These are phyloP conservation scores for Closterium sp. DNA, from an alignment of 139 green algal genomes.

Conservation along the genomic window DNA sequence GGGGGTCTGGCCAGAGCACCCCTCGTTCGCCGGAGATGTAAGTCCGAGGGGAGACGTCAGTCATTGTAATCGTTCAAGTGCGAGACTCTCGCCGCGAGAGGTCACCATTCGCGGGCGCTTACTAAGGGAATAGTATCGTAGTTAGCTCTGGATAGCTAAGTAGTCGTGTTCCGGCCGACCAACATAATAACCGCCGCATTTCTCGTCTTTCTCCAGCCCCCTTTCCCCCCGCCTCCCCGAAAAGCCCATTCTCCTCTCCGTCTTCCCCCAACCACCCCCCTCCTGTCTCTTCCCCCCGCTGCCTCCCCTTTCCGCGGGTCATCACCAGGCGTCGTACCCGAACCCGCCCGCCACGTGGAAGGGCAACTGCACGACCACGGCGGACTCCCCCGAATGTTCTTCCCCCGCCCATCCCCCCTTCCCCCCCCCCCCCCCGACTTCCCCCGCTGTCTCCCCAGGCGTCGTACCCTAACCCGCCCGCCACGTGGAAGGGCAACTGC, in stretches of 20 bases:
- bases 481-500: background rate
- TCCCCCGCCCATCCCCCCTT: background rate
- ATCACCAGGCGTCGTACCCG: background rate
- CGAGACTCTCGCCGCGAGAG: too few relatives aligned
- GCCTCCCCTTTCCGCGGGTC: background rate
- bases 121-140: too few relatives aligned
- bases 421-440: background rate
- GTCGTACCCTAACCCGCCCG: background rate
- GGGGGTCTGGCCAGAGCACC: background rate
- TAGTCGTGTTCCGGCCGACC: too few relatives aligned
- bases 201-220: too few relatives aligned
- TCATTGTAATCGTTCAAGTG: background rate
- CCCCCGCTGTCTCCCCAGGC: too few relatives aligned
- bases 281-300: background rate
- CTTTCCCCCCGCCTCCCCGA: too few relatives aligned
- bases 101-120: too few relatives aligned
- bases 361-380: background rate
- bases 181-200: too few relatives aligned
- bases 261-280: background rate
- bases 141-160: too few relatives aligned
- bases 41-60: background rate
- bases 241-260: too few relatives aligned
- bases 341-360: background rate
- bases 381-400: too few relatives aligned
- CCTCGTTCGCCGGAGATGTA: background rate